Evolutionary conservation across 2,329 filamentous ascomycete species (phyloP).

Genomic region (Aspergillus neoniger): DNA sequence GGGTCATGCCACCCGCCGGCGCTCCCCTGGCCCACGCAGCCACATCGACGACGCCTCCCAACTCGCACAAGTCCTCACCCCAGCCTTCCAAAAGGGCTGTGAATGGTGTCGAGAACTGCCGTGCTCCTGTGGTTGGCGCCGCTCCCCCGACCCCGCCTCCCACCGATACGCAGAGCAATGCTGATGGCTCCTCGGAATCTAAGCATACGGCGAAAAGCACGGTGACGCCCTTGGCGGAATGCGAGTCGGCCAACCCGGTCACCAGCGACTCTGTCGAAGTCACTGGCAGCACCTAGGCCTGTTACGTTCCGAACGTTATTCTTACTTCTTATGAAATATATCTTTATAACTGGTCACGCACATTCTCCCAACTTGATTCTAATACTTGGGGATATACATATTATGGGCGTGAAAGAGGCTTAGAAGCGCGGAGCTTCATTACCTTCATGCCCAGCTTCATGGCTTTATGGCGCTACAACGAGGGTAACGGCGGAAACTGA

Average conservation of each 20-base stretch:
- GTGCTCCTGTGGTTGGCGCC: conserved; percentile 53
- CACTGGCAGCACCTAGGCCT: conserved; percentile 26
- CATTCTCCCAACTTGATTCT: conserved; percentile 31
- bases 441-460: conserved; percentile 28
- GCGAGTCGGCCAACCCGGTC: conserved; percentile 30
- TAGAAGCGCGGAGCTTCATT: not conserved
- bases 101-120: conserved; percentile 41
- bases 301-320: conserved; percentile 1
- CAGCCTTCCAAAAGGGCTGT: conserved; percentile 38
- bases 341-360: conserved; percentile 20
- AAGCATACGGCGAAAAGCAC: conserved; percentile 39
- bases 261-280: conserved; percentile 31
- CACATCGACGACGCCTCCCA: conserved; percentile 42
- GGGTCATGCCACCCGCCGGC: conserved; percentile 29
- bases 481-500: conserved; percentile 25
- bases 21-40: conserved; percentile 33
- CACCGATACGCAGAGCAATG: conserved; percentile 66
- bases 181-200: conserved; percentile 45
- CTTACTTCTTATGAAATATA: conserved; percentile 30
- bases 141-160: conserved; percentile 68
- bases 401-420: conserved; percentile 31
- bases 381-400: conserved; percentile 43
- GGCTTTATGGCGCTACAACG: conserved; percentile 38
- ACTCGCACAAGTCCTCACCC: conserved; percentile 44
- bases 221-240: conserved; percentile 35